Percentiles rank a stretch among this genome's conserved stretches.
These are phyloP conservation scores for Ascomycota sp. DNA, from an alignment of 2,329 filamentous ascomycete genomes.

Conservation along the genomic window DNA sequence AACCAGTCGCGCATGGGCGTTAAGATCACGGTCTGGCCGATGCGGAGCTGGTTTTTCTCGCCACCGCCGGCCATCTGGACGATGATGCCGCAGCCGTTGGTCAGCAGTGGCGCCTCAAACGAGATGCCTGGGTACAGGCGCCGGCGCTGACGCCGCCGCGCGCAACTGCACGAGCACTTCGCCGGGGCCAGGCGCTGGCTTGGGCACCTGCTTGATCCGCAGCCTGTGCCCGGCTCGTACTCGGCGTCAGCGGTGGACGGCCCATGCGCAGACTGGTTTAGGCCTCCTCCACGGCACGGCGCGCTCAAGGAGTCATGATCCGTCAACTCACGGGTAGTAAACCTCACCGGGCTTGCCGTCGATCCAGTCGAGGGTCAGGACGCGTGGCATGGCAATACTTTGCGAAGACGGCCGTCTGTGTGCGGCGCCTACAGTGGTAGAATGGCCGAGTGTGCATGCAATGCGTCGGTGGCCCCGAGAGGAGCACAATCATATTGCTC, in stretches of 20 bases:
- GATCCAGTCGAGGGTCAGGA: slow-evolving; percentile 44
- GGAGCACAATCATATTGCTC: too few species aligned
- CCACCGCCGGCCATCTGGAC: slow-evolving; percentile 41
- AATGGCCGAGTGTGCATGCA: too few species aligned
- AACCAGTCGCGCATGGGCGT: slow-evolving; percentile 66
- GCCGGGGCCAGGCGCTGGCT: slow-evolving; percentile 39
- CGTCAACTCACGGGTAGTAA: slow-evolving; percentile 63
- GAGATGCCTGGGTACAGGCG: slow-evolving; percentile 75
- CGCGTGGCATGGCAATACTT: slow-evolving; percentile 24
- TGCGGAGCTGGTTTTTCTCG: slow-evolving; percentile 14
- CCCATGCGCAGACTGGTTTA: too few species aligned
- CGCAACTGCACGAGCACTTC: slow-evolving; percentile 59
- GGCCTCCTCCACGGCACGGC: not conserved
- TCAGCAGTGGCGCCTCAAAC: slow-evolving; percentile 58
- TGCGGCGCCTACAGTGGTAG: too few species aligned
- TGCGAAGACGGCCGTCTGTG: too few species aligned
- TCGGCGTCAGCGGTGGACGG: too few species aligned
- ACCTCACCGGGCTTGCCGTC: slow-evolving; percentile 71
- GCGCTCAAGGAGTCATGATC: too few species aligned
- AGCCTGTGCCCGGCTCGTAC: slow-evolving; percentile 19
- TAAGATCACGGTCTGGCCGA: slow-evolving; percentile 52
- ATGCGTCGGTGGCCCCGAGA: too few species aligned
- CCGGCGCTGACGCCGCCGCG: slow-evolving; percentile 66
- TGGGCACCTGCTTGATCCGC: slow-evolving; percentile 37
- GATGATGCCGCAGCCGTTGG: slow-evolving; percentile 66